Evolutionary conservation across 768 basidiomycete species (phyloP).

Genomic region (Filobasidium floriforme): DNA sequence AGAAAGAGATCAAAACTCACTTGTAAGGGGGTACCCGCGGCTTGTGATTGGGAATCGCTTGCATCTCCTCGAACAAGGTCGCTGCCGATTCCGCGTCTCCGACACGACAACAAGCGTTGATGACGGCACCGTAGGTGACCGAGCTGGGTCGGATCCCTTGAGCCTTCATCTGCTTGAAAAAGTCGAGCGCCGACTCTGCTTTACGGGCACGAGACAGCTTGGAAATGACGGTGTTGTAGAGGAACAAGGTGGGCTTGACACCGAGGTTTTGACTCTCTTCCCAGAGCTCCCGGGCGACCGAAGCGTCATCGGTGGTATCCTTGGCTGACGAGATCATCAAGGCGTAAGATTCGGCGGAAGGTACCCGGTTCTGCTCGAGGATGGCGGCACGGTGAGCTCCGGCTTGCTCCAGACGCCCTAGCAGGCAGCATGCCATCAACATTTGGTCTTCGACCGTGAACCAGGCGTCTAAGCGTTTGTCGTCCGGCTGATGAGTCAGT

Average conservation of each 20-base stretch:
- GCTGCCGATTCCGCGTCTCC: constrained; percentile 79
- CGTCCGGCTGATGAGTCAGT: constrained; percentile 49
- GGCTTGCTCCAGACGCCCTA: constrained; percentile 69
- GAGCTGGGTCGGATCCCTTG: constrained; percentile 59
- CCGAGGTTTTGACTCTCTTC: constrained; percentile 64
- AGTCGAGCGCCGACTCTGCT: constrained; percentile 74
- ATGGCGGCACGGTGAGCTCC: constrained; percentile 73
- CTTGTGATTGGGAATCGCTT: constrained; percentile 60
- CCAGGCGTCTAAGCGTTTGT: constrained; percentile 58
- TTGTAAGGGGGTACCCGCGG: constrained; percentile 93
- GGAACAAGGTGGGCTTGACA: constrained; percentile 70
- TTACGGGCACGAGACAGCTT: constrained; percentile 91
- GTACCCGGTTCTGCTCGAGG: constrained; percentile 65
- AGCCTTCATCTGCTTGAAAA: constrained; percentile 81
- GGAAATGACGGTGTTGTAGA: constrained; percentile 96
- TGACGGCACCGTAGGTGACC: constrained; percentile 90
- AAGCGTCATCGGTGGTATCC: constrained; percentile 92
- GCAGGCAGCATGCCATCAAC: constrained; percentile 76
- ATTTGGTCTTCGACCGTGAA: constrained; percentile 75
- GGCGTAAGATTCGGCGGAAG: constrained; percentile 84
- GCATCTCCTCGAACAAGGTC: constrained; percentile 79
- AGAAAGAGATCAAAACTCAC: constrained; percentile 31
- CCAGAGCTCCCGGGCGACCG: constrained; percentile 76
- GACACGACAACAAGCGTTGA: constrained; percentile 81
- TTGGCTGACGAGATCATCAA: constrained; percentile 77